Percentiles rank a stretch among this genome's conserved stretches.
phyloP scores from a whole-genome alignment of 345 rosid genomes.

The Populus euphratica region DNA sequence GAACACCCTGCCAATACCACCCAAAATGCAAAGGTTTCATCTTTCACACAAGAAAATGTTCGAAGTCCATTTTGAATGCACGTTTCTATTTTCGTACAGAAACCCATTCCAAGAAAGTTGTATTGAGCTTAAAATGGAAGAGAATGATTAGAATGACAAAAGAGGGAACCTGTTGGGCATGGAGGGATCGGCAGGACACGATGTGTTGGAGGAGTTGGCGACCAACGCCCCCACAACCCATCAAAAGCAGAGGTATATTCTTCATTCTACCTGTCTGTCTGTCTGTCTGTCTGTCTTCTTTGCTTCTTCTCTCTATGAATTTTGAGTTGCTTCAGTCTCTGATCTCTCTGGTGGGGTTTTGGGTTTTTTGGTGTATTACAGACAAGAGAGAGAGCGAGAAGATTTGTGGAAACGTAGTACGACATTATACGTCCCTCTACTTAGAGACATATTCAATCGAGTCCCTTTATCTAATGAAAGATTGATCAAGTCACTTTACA shows the following conservation, averaged over 20 bases:
- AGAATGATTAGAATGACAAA: background rate
- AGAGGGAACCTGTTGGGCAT: constrained; percentile 48
- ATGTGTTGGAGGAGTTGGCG: constrained; percentile 79
- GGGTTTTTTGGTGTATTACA: background rate
- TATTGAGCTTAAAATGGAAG: background rate
- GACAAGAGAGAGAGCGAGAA: background rate
- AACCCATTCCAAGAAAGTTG: background rate
- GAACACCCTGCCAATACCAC: constrained; percentile 51
- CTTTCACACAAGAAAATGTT: background rate
- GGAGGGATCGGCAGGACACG: constrained; percentile 81
- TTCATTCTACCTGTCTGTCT: constrained; percentile 37
- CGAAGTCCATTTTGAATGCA: background rate
- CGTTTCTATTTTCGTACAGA: background rate
- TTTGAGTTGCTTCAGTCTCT: background rate
- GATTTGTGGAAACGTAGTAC: background rate
- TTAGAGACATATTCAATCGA: background rate
- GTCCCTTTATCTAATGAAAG: background rate
- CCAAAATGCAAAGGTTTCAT: background rate
- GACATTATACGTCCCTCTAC: background rate
- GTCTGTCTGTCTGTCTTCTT: background rate
- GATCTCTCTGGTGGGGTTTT: background rate
- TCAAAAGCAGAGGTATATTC: constrained; percentile 59
- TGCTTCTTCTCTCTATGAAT: background rate
- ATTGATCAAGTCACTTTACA: background rate
- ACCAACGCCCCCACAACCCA: constrained; percentile 95